A percentile compares a stretch with the other conserved stretches of the same genome.
Evolutionary conservation across 768 basidiomycete genomes (phyloP).

Genomic region (Russula compacta): DNA sequence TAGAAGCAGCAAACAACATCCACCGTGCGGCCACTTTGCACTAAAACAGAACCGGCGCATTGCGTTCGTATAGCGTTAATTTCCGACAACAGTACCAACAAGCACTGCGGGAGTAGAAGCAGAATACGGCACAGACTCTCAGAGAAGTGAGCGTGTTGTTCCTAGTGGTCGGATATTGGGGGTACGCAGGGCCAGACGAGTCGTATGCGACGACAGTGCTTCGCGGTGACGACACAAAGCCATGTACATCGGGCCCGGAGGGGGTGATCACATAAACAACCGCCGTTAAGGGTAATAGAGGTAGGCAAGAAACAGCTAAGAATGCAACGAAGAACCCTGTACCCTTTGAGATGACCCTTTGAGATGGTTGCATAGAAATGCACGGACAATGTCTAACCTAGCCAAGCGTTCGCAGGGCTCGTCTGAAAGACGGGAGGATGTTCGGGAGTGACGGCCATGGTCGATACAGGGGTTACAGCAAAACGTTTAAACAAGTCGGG

Average conservation of each 20-base stretch:
- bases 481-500: slow-evolving; percentile 13
- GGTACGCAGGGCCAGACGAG: background rate
- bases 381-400: background rate
- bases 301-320: background rate
- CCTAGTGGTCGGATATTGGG: background rate
- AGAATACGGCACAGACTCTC: background rate
- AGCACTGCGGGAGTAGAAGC: background rate
- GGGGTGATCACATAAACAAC: too few relatives aligned
- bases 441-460: slow-evolving; percentile 33
- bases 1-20: background rate
- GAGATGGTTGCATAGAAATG: background rate
- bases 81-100: background rate
- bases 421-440: too few relatives aligned
- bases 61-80: background rate
- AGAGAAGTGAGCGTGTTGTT: background rate
- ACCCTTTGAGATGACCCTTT: background rate
- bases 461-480: slow-evolving; percentile 36
- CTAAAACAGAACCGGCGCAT: background rate
- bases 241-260: background rate
- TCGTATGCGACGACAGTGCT: background rate
- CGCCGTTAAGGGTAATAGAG: background rate
- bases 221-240: background rate
- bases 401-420: background rate
- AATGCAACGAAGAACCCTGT: background rate
- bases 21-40: background rate